Evolutionary conservation across 441 rosid genomes (phyloP).

Genomic region (Theobroma grandiflorum): DNA sequence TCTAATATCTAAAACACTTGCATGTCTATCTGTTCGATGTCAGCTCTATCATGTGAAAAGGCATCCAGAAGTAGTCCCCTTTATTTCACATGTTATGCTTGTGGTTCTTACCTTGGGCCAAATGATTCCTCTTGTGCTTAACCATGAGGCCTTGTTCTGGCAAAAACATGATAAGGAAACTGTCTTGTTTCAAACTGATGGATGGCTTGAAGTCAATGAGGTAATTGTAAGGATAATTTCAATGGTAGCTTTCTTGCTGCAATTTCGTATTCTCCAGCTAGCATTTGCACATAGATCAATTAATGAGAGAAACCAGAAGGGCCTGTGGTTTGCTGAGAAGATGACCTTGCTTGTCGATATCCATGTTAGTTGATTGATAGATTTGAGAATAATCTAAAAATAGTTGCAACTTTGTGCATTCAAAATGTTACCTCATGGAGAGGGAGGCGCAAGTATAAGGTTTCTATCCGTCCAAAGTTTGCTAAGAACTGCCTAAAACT

Average conservation of each 20-base stretch:
- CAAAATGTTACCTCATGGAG: too few relatives aligned
- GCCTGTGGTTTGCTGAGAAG: constrained; percentile 37
- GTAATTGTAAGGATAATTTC: constrained; percentile 37
- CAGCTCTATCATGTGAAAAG: constrained; percentile 38
- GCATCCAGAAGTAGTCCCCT: constrained; percentile 36
- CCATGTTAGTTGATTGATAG: too few relatives aligned
- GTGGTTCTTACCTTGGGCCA: constrained; percentile 39
- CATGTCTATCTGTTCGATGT: constrained; percentile 33
- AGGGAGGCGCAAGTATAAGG: too few relatives aligned
- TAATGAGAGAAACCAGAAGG: constrained; percentile 11
- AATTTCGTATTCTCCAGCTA: constrained; percentile 43
- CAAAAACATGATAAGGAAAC: constrained; percentile 13
- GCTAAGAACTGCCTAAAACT: too few relatives aligned
- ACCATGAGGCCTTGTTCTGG: constrained; percentile 29
- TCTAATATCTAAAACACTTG: constrained; percentile 32
- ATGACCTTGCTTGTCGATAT: constrained; percentile 25
- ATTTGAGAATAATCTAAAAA: too few relatives aligned
- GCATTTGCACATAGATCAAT: constrained; percentile 33
- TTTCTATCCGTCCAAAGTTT: too few relatives aligned
- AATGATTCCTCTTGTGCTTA: constrained; percentile 36
- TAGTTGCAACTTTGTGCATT: too few relatives aligned
- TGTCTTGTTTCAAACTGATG: constrained; percentile 22
- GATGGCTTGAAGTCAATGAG: constrained; percentile 33
- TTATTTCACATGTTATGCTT: constrained; percentile 42
- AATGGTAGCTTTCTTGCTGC: constrained; percentile 42